Evolutionary conservation across 257 asterid genomes (phyloP), one percentile per base, ranked within the genome.

Genomic region (Lithospermum erythrorhizon): DNA sequence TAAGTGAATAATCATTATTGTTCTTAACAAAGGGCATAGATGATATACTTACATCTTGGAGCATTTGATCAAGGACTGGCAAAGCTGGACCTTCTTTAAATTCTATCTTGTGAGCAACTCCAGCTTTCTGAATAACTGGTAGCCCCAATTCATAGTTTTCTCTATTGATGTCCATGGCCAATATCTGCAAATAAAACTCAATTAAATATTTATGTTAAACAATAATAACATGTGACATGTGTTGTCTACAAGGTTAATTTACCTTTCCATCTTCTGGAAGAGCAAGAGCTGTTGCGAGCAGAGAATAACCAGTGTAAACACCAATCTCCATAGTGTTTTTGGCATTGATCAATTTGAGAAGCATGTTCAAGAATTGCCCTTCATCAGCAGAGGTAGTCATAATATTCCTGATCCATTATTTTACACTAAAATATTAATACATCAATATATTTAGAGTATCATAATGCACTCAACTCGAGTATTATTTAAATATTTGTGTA

Each of bases 151-250:
- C 95, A 65, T 83, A 88, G 54, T 85, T 83, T 62, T 87, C 97
- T 35, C 69, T 79, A 72, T 87, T 87, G 18, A 87, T 83, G 73
- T 90, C 97, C 95, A 90, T 87, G 22, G 97, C 97, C 79, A 90
- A 72, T 45, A 90, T 90, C 97, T 90, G 83, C 79, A 75, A 19
- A 41, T 41, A 41, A 41, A 41, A 41, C 18, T 11, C 17, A 0
- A 2, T 41, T 41, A 41, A 41, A 13, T 13, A 41, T 41, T 41
- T 41, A 41, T 41, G 49, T 41, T 41, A 11, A 11, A 41, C 49
- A 41, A 41, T 14, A 13, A 3, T 11, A 41, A 7, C 8, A 32
- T 3, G 4, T 14, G 14, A 41, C 49, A 9, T 41, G 49, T 41
- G 17, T 41, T 41, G 2, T 41, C 17, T 11, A 41, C 2, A 61